These are phyloP conservation scores for Rhynchosporium agropyri DNA, from an alignment of 2,329 filamentous ascomycete genomes.

Conservation along the genomic window DNA sequence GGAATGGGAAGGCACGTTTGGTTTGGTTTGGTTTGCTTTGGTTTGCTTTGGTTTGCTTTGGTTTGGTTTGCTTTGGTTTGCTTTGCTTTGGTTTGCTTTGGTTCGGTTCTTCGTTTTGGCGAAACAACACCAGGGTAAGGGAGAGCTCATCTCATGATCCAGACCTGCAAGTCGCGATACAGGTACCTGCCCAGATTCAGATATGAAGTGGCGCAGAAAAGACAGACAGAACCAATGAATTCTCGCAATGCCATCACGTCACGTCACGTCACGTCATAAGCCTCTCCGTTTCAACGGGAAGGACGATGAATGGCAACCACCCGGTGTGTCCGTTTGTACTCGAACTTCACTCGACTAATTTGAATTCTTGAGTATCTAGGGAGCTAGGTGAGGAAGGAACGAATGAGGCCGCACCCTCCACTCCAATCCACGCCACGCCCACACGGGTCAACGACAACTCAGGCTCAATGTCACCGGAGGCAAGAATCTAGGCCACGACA, in stretches of 20 bases:
- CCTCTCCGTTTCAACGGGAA: conserved; percentile 25
- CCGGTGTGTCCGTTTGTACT: conserved; percentile 23
- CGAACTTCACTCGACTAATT: neutral
- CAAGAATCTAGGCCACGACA: neutral
- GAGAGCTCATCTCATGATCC: neutral
- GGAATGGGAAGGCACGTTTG: conserved; percentile 20
- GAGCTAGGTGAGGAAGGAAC: conserved; percentile 1
- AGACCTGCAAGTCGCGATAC: too few species aligned
- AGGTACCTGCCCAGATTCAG: too few species aligned
- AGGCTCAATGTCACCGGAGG: neutral
- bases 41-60: too few species aligned
- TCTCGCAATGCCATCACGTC: conserved; percentile 5
- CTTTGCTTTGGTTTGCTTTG: too few species aligned
- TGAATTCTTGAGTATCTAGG: neutral
- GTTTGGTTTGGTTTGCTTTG: too few species aligned
- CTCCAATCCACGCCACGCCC: too few species aligned
- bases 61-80: too few species aligned
- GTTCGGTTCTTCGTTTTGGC: neutral
- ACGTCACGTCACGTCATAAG: conserved; percentile 9
- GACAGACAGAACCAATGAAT: conserved; percentile 9
- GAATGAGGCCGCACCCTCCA: conserved; percentile 11
- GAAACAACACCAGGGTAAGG: conserved; percentile 1
- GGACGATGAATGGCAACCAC: conserved; percentile 24
- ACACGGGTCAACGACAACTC: conserved; percentile 3
- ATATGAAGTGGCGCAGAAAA: neutral